Evolutionary conservation across 2,329 filamentous ascomycete genomes (phyloP).

Genomic region (Coniochaeta ligniaria): DNA sequence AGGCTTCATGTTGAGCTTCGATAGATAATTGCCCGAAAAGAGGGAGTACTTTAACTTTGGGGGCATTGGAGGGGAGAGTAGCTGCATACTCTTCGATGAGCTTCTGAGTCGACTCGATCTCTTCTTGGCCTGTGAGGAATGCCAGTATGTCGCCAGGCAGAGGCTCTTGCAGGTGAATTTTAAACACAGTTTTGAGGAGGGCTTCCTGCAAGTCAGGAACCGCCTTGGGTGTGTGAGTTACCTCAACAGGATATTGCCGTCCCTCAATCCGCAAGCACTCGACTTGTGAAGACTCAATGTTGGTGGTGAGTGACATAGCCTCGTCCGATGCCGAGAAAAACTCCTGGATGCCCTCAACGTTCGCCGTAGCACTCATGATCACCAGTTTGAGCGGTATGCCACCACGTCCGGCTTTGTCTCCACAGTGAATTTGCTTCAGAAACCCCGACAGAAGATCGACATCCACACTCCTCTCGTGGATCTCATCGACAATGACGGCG

Average conservation of each 20-base stretch:
- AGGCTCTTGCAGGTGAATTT: conserved; percentile 80
- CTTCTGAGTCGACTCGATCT: conserved; percentile 75
- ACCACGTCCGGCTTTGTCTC: conserved; percentile 56
- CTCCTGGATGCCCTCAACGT: conserved; percentile 67
- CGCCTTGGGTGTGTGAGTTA: conserved; percentile 65
- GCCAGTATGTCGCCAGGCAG: conserved; percentile 91
- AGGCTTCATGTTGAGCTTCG: conserved; percentile 78
- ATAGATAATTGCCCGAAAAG: conserved; percentile 88
- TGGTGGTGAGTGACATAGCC: too few relatives aligned
- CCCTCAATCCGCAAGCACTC: conserved; percentile 66
- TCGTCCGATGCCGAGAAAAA: too few relatives aligned
- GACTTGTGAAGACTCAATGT: conserved; percentile 15
- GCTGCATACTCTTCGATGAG: conserved; percentile 74
- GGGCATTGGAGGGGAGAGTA: conserved; percentile 66
- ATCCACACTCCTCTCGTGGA: conserved; percentile 92
- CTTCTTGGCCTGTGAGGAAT: conserved; percentile 88
- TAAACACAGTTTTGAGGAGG: conserved; percentile 73
- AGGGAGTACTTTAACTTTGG: conserved; percentile 66
- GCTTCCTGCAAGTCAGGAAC: conserved; percentile 77
- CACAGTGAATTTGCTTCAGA: conserved; percentile 65
- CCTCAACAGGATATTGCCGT: conserved; percentile 77
- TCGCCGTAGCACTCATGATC: conserved; percentile 95
- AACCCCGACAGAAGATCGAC: conserved; percentile 90
- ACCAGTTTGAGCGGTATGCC: conserved; percentile 78
- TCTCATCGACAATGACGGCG: conserved; percentile 88